Evolutionary conservation across 345 rosid species (phyloP), one percentile per base, ranked within the genome.

Genomic region (Eucalyptus cloeziana): DNA sequence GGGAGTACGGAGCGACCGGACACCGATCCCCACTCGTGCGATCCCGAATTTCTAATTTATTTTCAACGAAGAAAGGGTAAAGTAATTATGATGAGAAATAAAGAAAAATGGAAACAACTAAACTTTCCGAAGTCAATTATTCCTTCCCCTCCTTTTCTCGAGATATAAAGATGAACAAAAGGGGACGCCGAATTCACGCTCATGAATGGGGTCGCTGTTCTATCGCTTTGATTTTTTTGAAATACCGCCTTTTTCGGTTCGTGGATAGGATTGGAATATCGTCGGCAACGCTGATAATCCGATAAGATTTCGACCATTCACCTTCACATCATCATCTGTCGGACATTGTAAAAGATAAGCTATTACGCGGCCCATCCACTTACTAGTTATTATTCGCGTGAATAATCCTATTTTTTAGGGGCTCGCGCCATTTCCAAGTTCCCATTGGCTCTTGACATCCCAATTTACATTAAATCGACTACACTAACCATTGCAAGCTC

Each of bases 311-410:
- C 27, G 83, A 40, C 5, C 83, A 11, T 40, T 19, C 47, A 7
- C 83, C 27, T 22, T 37, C 45, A 11, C 83, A 21, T 6, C 83
- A 21, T 76, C 83, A 6, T 76, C 10, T 11, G 45, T 44, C 83
- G 3, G 47, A 3, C 43, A 6, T 22, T 11, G 44, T 71, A 21
- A 71, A 10, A 37, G 24, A 17, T 71, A 33, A 71, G 45, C 81
- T 21, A 22, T 11, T 30, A 13, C n/a, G n/a, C 31, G 4, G 33
- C 0, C n/a, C 69, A 0, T 30, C 31, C 83, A 3, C 13, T 10
- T 43, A 10, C 7, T 1, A 64, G 76, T n/a, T 8, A 2, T 64
- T n/a, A n/a, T 64, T 64, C 8, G 10, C 21, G 5, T 21, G 2
- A 15, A 21, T 10, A 37, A 3, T 19, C 40, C 83, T 21, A 3